phyloP scores from a whole-genome alignment of 2,329 filamentous ascomycete species.

The Aspergillus pseudotamarii region DNA sequence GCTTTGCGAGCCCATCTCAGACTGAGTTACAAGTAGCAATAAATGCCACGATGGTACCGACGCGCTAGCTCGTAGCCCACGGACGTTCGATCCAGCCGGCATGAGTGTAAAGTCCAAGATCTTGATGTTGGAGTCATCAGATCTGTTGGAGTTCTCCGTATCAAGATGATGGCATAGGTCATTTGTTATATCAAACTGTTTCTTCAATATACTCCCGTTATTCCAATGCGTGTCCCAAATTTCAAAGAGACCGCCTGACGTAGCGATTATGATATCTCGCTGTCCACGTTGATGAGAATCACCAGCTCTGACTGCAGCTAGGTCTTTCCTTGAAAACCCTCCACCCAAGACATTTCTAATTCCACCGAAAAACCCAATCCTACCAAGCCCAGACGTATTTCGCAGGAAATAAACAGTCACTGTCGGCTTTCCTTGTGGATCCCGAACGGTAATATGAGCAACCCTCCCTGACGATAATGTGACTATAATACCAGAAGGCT shows the following conservation, averaged over 20 bases:
- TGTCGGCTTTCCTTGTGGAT: conserved; percentile 81
- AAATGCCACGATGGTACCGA: conserved; percentile 56
- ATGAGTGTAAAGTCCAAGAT: conserved; percentile 77
- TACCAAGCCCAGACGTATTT: conserved; percentile 56
- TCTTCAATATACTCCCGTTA: conserved; percentile 75
- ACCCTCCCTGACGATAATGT: conserved; percentile 83
- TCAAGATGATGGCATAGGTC: conserved; percentile 66
- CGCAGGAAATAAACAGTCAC: conserved; percentile 78
- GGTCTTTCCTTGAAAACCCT: conserved; percentile 71
- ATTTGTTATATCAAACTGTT: conserved; percentile 71
- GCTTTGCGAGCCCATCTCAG: conserved; percentile 54
- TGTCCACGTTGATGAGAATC: conserved; percentile 74
- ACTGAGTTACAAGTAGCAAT: conserved; percentile 61
- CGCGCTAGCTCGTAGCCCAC: conserved; percentile 51
- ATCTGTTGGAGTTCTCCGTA: conserved; percentile 54
- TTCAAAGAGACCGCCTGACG: conserved; percentile 75
- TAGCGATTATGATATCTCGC: conserved; percentile 79
- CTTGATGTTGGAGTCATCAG: conserved; percentile 65
- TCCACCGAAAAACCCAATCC: conserved; percentile 72
- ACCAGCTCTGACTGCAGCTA: conserved; percentile 78
- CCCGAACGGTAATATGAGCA: conserved; percentile 82
- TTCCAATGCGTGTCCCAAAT: conserved; percentile 88
- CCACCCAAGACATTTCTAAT: conserved; percentile 75
- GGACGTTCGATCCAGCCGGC: conserved; percentile 28
- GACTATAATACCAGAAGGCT: conserved; percentile 83